Evolutionary conservation across 345 rosid species (phyloP).

Genomic region (Cochlearia excelsa): DNA sequence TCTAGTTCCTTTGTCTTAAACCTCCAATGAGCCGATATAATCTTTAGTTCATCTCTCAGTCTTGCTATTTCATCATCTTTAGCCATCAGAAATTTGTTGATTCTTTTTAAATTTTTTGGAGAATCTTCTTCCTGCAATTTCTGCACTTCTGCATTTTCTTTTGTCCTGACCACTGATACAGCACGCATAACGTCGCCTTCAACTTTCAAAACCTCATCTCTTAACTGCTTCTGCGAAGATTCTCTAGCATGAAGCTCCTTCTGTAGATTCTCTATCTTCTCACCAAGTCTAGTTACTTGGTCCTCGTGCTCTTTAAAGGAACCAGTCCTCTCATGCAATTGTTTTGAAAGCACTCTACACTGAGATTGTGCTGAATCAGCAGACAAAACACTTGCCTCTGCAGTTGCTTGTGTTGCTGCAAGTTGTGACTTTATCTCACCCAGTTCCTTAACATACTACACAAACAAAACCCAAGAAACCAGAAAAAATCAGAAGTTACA

Average conservation of each 20-base stretch:
- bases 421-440: constrained; percentile 65
- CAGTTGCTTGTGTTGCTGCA: constrained; percentile 60
- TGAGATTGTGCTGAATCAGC: constrained; percentile 79
- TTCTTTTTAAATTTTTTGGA: constrained; percentile 62
- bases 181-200: constrained; percentile 70
- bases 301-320: constrained; percentile 69
- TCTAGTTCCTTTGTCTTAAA: constrained; percentile 74
- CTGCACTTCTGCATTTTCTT: constrained; percentile 52
- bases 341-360: constrained; percentile 52
- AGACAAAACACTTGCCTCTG: constrained; percentile 71
- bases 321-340: constrained; percentile 56
- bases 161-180: constrained; percentile 48
- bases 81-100: constrained; percentile 48
- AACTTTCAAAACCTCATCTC: constrained; percentile 67
- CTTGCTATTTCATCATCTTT: constrained; percentile 76
- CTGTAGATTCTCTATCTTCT: constrained; percentile 55
- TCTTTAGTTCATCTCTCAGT: constrained; percentile 68
- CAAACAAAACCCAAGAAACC: neutral
- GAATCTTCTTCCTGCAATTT: constrained; percentile 60
- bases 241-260: constrained; percentile 77
- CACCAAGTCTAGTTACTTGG: constrained; percentile 57
- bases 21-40: constrained; percentile 86
- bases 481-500: neutral
- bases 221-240: constrained; percentile 68
- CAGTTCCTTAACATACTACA: constrained; percentile 63